phyloP scores from a whole-genome alignment of 306 rosid genomes.

The Hippophae gyantsensis region DNA sequence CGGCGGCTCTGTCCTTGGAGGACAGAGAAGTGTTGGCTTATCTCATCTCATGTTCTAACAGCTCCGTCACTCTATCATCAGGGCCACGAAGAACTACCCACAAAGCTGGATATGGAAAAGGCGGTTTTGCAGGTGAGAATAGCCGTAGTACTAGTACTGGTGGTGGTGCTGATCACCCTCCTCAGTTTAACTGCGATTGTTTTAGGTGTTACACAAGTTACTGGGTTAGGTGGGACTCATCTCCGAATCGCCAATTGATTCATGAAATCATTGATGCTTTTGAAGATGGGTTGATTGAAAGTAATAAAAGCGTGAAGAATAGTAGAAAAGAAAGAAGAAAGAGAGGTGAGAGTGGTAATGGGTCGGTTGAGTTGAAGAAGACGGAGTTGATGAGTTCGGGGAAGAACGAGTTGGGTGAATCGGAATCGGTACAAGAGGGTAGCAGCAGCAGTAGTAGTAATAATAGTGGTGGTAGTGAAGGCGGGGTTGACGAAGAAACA shows the following conservation, averaged over 20 bases:
- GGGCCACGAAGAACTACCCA: constrained; percentile 17
- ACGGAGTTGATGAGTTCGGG: constrained; percentile 25
- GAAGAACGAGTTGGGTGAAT: constrained; percentile 21
- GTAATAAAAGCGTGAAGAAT: constrained; percentile 29
- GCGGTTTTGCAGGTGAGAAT: background rate
- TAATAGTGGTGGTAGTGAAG: background rate
- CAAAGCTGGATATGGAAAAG: constrained; percentile 1
- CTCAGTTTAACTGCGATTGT: constrained; percentile 64
- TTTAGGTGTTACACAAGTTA: constrained; percentile 76
- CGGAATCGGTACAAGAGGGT: constrained; percentile 30
- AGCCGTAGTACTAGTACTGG: background rate
- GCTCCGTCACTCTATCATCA: constrained; percentile 22
- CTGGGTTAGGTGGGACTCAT: constrained; percentile 91
- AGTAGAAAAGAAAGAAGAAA: constrained; percentile 52
- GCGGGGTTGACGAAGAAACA: constrained; percentile 33
- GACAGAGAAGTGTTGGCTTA: constrained; percentile 74
- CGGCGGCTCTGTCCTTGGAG: constrained; percentile 56
- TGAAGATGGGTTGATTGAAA: constrained; percentile 48
- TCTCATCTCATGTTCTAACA: constrained; percentile 47
- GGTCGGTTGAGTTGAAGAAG: constrained; percentile 31
- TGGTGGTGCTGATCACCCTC: constrained; percentile 46
- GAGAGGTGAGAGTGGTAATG: constrained; percentile 12
- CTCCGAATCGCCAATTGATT: constrained; percentile 73
- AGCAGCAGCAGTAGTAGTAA: background rate
- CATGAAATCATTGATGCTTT: constrained; percentile 81